These are phyloP conservation scores for Pulveroboletus sp. DNA, from an alignment of 768 basidiomycete genomes.

Conservation along the genomic window DNA sequence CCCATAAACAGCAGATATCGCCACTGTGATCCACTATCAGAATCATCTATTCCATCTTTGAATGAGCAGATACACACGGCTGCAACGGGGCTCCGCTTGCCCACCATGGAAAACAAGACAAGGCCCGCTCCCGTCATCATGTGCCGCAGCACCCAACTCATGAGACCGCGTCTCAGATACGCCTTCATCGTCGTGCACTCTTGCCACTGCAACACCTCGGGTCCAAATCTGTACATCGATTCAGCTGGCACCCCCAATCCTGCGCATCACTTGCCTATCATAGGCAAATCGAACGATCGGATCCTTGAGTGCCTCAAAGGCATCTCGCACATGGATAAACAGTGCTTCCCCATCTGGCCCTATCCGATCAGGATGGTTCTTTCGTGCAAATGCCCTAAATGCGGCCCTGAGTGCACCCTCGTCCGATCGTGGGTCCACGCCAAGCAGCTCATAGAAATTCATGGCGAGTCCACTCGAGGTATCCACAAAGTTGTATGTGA, in stretches of 20 bases:
- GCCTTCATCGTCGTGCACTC: conserved; percentile 68
- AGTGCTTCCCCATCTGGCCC: conserved; percentile 54
- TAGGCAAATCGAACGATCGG: conserved; percentile 82
- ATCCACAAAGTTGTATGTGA: conserved; percentile 61
- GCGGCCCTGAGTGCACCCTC: conserved; percentile 66
- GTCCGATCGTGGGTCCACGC: conserved; percentile 59
- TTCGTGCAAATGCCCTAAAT: conserved; percentile 72
- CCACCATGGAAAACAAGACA: conserved; percentile 61
- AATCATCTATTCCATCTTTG: conserved; percentile 4
- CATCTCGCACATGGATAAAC: conserved; percentile 71
- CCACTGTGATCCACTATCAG: conserved; percentile 52
- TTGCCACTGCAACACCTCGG: conserved; percentile 65
- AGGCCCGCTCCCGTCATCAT: conserved; percentile 56
- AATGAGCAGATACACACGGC: conserved; percentile 51
- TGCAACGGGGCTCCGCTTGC: conserved; percentile 55
- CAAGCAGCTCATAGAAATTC: conserved; percentile 81
- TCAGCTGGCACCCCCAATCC: neutral
- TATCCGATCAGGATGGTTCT: conserved; percentile 73
- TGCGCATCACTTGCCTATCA: conserved; percentile 57
- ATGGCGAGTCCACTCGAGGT: conserved; percentile 53
- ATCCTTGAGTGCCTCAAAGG: conserved; percentile 76
- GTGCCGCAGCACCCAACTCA: conserved; percentile 64
- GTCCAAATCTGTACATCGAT: conserved; percentile 59
- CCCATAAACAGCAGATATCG: conserved; percentile 70
- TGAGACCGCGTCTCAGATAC: conserved; percentile 63